phyloP scores from a whole-genome alignment of 2,329 filamentous ascomycete species.

The Botrytis deweyae region DNA sequence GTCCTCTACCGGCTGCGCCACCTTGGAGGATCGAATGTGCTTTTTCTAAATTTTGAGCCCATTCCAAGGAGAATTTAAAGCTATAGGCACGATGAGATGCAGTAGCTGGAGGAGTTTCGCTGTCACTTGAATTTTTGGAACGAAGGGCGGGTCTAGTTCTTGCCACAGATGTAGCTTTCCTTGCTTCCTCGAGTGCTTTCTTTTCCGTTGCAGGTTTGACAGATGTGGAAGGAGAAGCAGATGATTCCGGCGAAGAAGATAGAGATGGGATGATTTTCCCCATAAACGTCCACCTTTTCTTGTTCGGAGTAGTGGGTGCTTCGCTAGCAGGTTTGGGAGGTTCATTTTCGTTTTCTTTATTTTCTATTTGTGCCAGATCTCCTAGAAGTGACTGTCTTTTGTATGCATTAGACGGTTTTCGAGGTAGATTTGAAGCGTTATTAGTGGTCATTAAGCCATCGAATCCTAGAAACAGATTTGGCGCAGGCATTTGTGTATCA shows the following conservation, averaged over 20 bases:
- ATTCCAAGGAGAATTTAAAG: conserved; percentile 75
- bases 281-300: conserved; percentile 63
- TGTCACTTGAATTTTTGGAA: conserved; percentile 57
- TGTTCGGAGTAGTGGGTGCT: conserved; percentile 38
- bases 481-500: conserved; percentile 47
- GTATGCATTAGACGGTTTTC: conserved; percentile 27
- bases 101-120: conserved; percentile 53
- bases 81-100: conserved; percentile 48
- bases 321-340: conserved; percentile 28
- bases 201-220: conserved; percentile 33
- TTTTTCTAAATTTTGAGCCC: conserved; percentile 51
- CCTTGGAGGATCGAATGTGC: conserved; percentile 19
- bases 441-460: conserved; percentile 50
- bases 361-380: conserved; percentile 25
- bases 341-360: conserved; percentile 22
- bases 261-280: conserved; percentile 60
- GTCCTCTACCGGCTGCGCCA: conserved; percentile 11
- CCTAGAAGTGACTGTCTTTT: conserved; percentile 36
- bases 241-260: conserved; percentile 20
- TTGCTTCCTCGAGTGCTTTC: conserved; percentile 51
- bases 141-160: conserved; percentile 42
- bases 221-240: conserved; percentile 20
- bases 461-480: conserved; percentile 57
- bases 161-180: conserved; percentile 51
- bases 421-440: conserved; percentile 19